phyloP scores from a whole-genome alignment of 768 basidiomycete genomes.

The Russula ochroleuca region DNA sequence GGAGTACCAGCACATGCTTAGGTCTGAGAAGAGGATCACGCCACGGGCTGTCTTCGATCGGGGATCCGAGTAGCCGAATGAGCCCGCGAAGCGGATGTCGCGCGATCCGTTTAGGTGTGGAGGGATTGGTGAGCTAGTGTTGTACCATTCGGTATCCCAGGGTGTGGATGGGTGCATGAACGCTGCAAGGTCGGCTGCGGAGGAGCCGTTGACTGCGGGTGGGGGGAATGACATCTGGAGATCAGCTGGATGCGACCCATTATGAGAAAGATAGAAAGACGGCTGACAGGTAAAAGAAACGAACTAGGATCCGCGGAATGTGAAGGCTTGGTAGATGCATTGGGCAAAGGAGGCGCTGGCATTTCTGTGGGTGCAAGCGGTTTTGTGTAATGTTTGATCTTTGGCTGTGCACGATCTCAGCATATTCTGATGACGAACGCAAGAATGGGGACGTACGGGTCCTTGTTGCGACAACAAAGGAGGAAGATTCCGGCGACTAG shows the following conservation, averaged over 20 bases:
- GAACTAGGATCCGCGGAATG: not conserved
- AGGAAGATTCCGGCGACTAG: conserved; percentile 15
- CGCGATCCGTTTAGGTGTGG: conserved; percentile 34
- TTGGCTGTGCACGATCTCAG: conserved; percentile 17
- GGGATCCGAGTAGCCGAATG: conserved; percentile 34
- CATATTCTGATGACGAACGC: not conserved
- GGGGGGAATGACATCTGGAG: conserved; percentile 38
- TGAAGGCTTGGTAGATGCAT: not conserved
- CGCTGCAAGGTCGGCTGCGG: conserved; percentile 42
- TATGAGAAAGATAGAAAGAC: not conserved
- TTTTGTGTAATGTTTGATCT: conserved; percentile 21
- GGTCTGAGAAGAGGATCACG: conserved; percentile 46
- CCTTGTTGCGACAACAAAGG: conserved; percentile 8
- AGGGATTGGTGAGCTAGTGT: conserved; percentile 32
- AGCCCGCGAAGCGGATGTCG: conserved; percentile 32
- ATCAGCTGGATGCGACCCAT: conserved; percentile 8
- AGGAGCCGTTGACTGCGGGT: conserved; percentile 34
- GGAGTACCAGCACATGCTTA: conserved; percentile 47
- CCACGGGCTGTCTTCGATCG: conserved; percentile 34
- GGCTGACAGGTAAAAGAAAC: not conserved
- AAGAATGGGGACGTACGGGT: conserved; percentile 6
- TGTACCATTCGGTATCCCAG: conserved; percentile 45
- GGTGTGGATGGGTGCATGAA: conserved; percentile 42
- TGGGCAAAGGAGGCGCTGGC: not conserved
- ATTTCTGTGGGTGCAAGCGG: conserved; percentile 1